Conservation (phyloP, 768 basidiomycete species). For the Collybia nuda region DNA sequence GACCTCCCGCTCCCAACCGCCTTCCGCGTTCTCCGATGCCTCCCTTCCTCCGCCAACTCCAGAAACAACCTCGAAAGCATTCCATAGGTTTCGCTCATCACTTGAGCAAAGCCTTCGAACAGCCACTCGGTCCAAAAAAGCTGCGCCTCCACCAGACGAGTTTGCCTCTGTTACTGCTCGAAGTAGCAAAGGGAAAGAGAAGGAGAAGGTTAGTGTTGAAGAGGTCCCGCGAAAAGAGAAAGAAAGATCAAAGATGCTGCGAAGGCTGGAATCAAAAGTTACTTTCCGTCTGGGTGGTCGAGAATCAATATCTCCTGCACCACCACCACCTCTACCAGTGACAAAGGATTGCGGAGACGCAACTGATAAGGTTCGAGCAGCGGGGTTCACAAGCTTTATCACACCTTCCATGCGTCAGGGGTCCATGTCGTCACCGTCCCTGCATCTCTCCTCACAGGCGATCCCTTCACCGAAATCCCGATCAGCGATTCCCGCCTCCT, state of each 20-base stretch:
- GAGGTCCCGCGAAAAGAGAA: constrained; percentile 28
- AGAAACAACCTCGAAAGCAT: constrained; percentile 48
- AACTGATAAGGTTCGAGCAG: constrained; percentile 40
- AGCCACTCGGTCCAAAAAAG: constrained; percentile 58
- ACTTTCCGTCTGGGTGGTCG: constrained; percentile 46
- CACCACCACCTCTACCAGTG: constrained; percentile 36
- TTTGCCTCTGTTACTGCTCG: constrained; percentile 40
- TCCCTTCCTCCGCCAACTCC: constrained; percentile 26
- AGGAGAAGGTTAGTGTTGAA: constrained; percentile 26
- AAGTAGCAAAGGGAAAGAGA: constrained; percentile 48
- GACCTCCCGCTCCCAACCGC: constrained; percentile 40
- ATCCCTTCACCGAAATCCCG: constrained; percentile 54
- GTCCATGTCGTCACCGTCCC: constrained; percentile 73
- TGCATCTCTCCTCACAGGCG: constrained; percentile 63
- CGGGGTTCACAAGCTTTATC: constrained; percentile 58
- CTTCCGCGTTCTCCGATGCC: constrained; percentile 30
- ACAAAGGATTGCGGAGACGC: constrained; percentile 23
- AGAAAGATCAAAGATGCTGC: constrained; percentile 44
- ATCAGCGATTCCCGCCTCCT: constrained; percentile 43
- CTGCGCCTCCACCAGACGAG: constrained; percentile 36
- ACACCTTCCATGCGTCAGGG: constrained; percentile 68
- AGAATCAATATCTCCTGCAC: constrained; percentile 36
- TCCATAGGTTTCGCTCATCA: constrained; percentile 65
- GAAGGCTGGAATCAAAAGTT: constrained; percentile 48
- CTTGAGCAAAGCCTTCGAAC: constrained; percentile 67